Evolutionary conservation across 768 basidiomycete species (phyloP), one percentile per base, ranked within the genome.

Genomic region (Boletellus ananas): DNA sequence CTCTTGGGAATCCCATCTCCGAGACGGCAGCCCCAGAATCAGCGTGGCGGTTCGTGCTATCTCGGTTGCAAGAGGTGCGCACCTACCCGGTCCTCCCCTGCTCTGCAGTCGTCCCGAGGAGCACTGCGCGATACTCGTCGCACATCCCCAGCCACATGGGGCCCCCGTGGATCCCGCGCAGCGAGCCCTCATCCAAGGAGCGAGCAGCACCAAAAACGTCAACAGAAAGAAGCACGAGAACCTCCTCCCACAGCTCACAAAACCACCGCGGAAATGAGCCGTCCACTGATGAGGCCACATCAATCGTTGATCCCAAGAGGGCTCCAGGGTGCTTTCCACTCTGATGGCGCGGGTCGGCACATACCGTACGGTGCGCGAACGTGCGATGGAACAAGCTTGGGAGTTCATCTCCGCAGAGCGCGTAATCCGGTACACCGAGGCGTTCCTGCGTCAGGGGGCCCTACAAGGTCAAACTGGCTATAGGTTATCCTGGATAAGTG

Each of bases 381-480:
- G 58, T 60, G 64, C 54, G 61, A 66, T 58, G 46, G 37, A 50
- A 43, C 52, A 58, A 52, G 49, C 45, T 51, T 18, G 23, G 53
- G 48, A 16, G 42, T 64, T 64, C 64, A 64, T 64, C 52, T 64
- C 62, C 62, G 62, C 39, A 56, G 23, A 40, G 47, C 45, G 52
- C 62, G 64, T 55, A 46, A 45, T 54, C 64, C 62, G 64, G 34
- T 45, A 40, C 39, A 50, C 62, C 63, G 62, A 64, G 62, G 62
- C 40, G 58, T 64, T 64, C 62, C 64, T 63, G 56, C 50, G 18
- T 21, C 51, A 52, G 54, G 59, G 51, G 55, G 16, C 1, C 11
- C 43, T 18, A 39, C 43, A 36, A 25, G 50, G 55, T 50, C 52
- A 61, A 66, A 63, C 55, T 50, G 61, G 63, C 54, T 58, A 65